Conservation (phyloP, 805 yeast species). For the Teunomyces barrocoloradensis region DNA sequence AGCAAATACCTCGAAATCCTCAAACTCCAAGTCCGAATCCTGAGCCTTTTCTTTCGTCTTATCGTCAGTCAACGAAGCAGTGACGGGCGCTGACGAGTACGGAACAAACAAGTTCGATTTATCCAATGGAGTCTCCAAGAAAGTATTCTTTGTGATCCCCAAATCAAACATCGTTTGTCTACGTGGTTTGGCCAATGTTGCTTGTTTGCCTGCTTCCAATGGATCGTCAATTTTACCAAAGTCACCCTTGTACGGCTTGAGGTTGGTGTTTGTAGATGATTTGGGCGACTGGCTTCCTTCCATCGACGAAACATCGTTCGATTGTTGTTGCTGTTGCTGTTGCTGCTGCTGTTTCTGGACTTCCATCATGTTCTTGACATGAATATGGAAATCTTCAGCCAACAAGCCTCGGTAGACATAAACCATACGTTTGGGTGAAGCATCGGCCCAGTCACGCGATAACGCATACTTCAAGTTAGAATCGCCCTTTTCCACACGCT, state of each 20-base stretch:
- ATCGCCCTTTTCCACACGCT: constrained; percentile 83
- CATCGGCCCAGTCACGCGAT: constrained; percentile 88
- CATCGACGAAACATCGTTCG: not conserved
- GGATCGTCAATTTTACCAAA: constrained; percentile 20
- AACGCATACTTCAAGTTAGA: constrained; percentile 67
- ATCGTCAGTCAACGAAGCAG: constrained; percentile 54
- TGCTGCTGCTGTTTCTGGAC: constrained; percentile 35
- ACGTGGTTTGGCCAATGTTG: constrained; percentile 38
- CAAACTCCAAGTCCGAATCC: constrained; percentile 46
- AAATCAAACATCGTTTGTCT: constrained; percentile 54
- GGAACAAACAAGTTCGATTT: constrained; percentile 56
- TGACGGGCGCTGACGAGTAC: constrained; percentile 73
- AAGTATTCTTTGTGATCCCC: constrained; percentile 43
- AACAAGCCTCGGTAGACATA: constrained; percentile 79
- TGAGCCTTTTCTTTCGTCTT: constrained; percentile 5
- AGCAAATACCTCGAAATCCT: constrained; percentile 48
- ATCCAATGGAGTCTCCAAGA: constrained; percentile 41
- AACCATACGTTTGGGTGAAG: constrained; percentile 86
- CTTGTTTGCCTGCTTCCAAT: constrained; percentile 35
- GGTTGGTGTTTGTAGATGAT: not conserved
- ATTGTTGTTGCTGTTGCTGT: constrained; percentile 30
- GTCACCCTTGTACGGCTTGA: constrained; percentile 5
- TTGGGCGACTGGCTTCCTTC: constrained; percentile 9
- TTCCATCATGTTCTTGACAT: constrained; percentile 65
- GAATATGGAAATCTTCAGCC: constrained; percentile 70